These are phyloP conservation scores for Penicillium pulvis DNA, from an alignment of 495 filamentous ascomycete species.

Conservation along the genomic window DNA sequence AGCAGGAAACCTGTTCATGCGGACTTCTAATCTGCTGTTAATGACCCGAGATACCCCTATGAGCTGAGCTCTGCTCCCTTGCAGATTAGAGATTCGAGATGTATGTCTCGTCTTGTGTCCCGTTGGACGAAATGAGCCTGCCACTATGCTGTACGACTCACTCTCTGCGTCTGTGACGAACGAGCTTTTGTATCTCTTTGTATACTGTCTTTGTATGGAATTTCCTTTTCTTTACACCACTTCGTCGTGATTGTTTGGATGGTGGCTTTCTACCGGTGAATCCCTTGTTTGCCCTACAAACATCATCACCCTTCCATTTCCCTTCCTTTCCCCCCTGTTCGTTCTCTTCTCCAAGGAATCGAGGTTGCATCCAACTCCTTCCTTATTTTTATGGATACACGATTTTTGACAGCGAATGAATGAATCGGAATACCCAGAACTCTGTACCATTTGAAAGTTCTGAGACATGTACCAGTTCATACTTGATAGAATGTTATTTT, in stretches of 20 bases:
- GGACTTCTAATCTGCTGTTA: conserved; percentile 16
- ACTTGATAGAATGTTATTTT: conserved; percentile 1
- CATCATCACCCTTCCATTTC: neutral
- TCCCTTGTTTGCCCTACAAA: neutral
- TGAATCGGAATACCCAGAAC: conserved; percentile 23
- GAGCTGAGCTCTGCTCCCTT: neutral
- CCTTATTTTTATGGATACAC: conserved; percentile 1
- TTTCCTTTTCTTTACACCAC: neutral
- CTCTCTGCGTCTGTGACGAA: conserved; percentile 30
- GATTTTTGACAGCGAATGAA: conserved; percentile 15
- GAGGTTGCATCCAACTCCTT: neutral
- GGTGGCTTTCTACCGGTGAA: neutral
- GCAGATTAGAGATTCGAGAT: conserved; percentile 11
- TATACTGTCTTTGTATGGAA: neutral
- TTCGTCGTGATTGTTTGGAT: neutral
- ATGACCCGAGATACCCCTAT: conserved; percentile 8
- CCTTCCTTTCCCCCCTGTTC: neutral
- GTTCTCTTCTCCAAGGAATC: conserved; percentile 8
- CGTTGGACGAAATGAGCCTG: conserved; percentile 28
- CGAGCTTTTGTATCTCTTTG: conserved; percentile 10
- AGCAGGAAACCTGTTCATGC: conserved; percentile 35
- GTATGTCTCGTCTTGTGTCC: conserved; percentile 16
- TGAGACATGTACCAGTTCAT: conserved; percentile 12
- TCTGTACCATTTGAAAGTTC: conserved; percentile 1
- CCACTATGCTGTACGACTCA: conserved; percentile 12